Evolutionary conservation across 129 eudicot species (phyloP).

Genomic region (Flaveria linearis): DNA sequence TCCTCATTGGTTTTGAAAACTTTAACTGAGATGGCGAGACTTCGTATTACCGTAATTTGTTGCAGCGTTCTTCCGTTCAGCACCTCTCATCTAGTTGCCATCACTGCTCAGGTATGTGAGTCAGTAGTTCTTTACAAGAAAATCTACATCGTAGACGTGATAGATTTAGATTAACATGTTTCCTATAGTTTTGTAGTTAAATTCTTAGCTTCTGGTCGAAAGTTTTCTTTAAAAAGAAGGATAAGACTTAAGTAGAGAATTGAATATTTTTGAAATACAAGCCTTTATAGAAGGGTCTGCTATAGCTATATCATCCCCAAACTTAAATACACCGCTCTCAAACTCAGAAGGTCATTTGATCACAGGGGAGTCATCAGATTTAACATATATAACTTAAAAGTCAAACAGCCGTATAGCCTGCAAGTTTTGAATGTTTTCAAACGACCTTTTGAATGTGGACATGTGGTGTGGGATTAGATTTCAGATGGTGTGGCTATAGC

Average conservation of each 20-base stretch:
- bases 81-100: constrained; percentile 14
- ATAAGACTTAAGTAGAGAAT: neutral
- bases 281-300: neutral
- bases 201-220: neutral
- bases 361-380: no score
- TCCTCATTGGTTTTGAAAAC: constrained; percentile 22
- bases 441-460: no score
- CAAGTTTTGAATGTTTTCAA: no score
- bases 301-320: no score
- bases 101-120: constrained; percentile 31
- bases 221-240: neutral
- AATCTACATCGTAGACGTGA: neutral
- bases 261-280: neutral
- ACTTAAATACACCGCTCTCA: no score
- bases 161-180: constrained; percentile 14
- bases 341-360: no score
- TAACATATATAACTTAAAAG: no score
- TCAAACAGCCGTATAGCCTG: no score
- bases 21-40: constrained; percentile 31
- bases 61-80: constrained; percentile 28
- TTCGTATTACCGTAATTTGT: constrained; percentile 15
- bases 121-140: constrained; percentile 1
- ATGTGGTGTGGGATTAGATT: no score
- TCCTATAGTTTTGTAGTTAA: neutral
- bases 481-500: no score